Percentiles rank a stretch among this genome's conserved stretches.
Conservation (phyloP, 1,284 basidiomycete species). For the Caloboletus firmus region DNA sequence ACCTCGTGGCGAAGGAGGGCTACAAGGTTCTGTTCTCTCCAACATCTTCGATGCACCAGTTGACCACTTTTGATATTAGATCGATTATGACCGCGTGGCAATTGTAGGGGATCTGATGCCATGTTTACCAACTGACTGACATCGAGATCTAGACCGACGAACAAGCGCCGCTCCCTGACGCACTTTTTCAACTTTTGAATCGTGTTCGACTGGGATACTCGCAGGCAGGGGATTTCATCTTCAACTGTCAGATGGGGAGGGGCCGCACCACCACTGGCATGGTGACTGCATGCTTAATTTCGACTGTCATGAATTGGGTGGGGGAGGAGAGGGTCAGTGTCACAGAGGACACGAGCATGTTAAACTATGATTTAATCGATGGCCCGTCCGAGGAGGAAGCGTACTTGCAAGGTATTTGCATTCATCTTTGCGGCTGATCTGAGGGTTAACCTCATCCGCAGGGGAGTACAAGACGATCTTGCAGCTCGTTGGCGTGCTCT, state of each 20-base stretch:
- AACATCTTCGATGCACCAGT: not conserved
- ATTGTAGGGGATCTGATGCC: constrained; percentile 54
- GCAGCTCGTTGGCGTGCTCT: constrained; percentile 88
- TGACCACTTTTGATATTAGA: constrained; percentile 44
- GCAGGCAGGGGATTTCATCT: constrained; percentile 75
- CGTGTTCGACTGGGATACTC: constrained; percentile 68
- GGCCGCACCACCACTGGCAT: constrained; percentile 92
- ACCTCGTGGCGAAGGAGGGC: constrained; percentile 71
- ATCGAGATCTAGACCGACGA: constrained; percentile 78
- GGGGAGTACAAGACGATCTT: constrained; percentile 98
- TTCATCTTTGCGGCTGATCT: not conserved
- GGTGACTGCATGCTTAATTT: constrained; percentile 86
- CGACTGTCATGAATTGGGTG: constrained; percentile 69
- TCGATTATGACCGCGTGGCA: constrained; percentile 85
- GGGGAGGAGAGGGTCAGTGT: constrained; percentile 42
- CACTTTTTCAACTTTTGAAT: constrained; percentile 75
- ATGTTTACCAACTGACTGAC: constrained; percentile 6
- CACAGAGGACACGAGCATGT: constrained; percentile 43
- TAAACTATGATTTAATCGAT: constrained; percentile 66
- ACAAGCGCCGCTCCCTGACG: constrained; percentile 88
- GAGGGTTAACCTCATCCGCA: constrained; percentile 28
- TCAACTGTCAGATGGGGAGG: constrained; percentile 86
- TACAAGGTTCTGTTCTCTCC: constrained; percentile 52
- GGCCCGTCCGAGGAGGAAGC: constrained; percentile 83
- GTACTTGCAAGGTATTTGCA: constrained; percentile 71